These are phyloP conservation scores for Malassezia japonica DNA, from an alignment of 1,284 basidiomycete genomes.

Conservation along the genomic window DNA sequence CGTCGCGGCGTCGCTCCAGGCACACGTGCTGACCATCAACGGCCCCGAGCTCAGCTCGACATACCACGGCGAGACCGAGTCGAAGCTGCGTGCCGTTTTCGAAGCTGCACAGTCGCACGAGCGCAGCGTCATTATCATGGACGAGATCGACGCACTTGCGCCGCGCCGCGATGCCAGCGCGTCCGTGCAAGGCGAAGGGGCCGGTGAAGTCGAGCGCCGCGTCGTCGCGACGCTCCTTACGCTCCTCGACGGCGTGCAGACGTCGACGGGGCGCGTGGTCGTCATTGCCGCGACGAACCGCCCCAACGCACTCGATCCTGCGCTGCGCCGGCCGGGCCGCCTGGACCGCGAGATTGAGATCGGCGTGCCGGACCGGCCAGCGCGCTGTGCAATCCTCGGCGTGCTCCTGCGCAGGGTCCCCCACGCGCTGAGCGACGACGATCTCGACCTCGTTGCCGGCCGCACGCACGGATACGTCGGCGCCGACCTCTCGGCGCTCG, in stretches of 20 bases:
- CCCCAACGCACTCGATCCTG: slow-evolving; percentile 93
- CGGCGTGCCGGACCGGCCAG: slow-evolving; percentile 77
- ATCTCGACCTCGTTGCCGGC: slow-evolving; percentile 62
- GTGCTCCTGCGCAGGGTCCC: slow-evolving; percentile 74
- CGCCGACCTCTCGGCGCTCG: slow-evolving; percentile 81
- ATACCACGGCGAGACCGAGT: slow-evolving; percentile 93
- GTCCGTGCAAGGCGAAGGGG: slow-evolving; percentile 49
- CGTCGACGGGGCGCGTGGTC: slow-evolving; percentile 58
- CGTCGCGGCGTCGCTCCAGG: slow-evolving; percentile 34
- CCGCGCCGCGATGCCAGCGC: slow-evolving; percentile 67
- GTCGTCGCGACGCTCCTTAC: slow-evolving; percentile 92
- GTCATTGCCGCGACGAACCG: slow-evolving; percentile 96
- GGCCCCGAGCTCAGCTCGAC: slow-evolving; percentile 89
- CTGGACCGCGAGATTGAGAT: slow-evolving; percentile 98
- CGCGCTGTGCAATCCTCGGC: slow-evolving; percentile 70
- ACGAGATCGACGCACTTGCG: slow-evolving; percentile 91
- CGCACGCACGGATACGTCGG: slow-evolving; percentile 94
- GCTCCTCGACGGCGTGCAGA: slow-evolving; percentile 76
- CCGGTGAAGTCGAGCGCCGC: slow-evolving; percentile 76
- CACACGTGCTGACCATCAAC: slow-evolving; percentile 57
- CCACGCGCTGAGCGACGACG: slow-evolving; percentile 58
- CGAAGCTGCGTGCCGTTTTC: slow-evolving; percentile 78
- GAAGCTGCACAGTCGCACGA: slow-evolving; percentile 67
- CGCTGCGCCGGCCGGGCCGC: slow-evolving; percentile 79
- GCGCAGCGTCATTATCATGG: slow-evolving; percentile 77